Evolutionary conservation across 768 basidiomycete genomes (phyloP), one percentile per base, ranked within the genome.

Genomic region (Omphalotus guepiniiformis): DNA sequence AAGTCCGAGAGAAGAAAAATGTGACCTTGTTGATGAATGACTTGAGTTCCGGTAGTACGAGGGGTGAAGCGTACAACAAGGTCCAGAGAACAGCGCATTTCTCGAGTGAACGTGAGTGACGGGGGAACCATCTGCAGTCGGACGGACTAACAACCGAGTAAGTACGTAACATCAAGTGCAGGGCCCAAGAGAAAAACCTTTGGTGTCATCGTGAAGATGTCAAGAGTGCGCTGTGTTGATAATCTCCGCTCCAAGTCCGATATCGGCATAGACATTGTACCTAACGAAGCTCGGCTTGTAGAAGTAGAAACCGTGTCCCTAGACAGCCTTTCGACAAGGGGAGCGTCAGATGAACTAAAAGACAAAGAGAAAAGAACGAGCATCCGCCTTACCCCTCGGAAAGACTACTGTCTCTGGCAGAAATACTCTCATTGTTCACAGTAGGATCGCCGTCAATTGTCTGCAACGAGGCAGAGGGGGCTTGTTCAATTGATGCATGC

Each of bases 151-250:
- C 19, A 38, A 34, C n/a, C 47, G 25, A 29, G 22, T 30, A n/a
- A 36, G 25, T 41, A 40, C 25, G 35, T 42, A 42, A 26, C 22
- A 26, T 5, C 34, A 53, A 28, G 15, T n/a, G 45, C 49, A 36
- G 26, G 18, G n/a, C 47, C 29, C 12, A 4, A 48, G 37, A 7
- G 53, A 15, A 50, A 65, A 53, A 92, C 95, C 80, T 92, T 93
- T 1, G 87, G 87, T 53, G 80, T 78, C 93, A 99, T 95, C 1
- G 91, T 90, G 63, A 99, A 99, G 37, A 99, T 83, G 63, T 99
- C 96, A 23, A 97, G 68, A 6, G 90, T 90, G 16, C 78, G 73
- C 25, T 85, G 79, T 1, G 90, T 85, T 23, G 83, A 76, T 27
- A 99, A 73, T 22, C 90, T 74, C 27, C 77, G 71, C 61, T 98